These are phyloP conservation scores for Rehmannia glutinosa DNA, from an alignment of 257 asterid species.

Conservation along the genomic window DNA sequence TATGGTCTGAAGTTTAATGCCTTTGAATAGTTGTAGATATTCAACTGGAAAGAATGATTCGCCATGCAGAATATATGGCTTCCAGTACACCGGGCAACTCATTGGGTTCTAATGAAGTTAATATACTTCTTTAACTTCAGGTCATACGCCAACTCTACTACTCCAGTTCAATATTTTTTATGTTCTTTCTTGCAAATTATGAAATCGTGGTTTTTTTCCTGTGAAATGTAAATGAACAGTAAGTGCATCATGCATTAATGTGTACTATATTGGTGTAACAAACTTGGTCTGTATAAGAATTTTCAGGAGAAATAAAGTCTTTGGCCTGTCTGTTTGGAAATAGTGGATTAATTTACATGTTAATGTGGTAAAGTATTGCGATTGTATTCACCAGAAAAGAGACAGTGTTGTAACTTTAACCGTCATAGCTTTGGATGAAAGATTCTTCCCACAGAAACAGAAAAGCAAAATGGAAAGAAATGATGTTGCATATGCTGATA, in stretches of 20 bases:
- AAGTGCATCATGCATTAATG: not conserved
- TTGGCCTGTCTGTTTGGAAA: not conserved
- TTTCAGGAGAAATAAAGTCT: not conserved
- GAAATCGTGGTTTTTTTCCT: not conserved
- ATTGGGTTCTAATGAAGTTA: not conserved
- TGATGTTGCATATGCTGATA: not conserved
- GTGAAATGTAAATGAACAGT: not conserved
- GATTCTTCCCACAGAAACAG: not conserved
- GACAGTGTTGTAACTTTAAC: not conserved
- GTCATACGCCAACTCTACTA: constrained; percentile 11
- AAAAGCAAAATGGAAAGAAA: not conserved
- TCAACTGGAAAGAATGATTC: not conserved
- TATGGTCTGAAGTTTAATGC: not conserved
- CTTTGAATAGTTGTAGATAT: not conserved
- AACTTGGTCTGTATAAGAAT: not conserved
- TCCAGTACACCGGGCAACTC: not conserved
- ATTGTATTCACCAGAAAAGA: not conserved
- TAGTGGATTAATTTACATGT: not conserved
- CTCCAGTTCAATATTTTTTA: not conserved
- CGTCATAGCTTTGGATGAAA: not conserved
- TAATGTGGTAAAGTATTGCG: not conserved
- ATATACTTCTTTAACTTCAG: not conserved
- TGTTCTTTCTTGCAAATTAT: not conserved
- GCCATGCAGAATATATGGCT: constrained; percentile 3
- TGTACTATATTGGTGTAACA: not conserved